A percentile compares a stretch with the other conserved stretches of the same genome.
Evolutionary conservation across 2,329 filamentous ascomycete species (phyloP).

Genomic region (Trichoderma oligosporum): DNA sequence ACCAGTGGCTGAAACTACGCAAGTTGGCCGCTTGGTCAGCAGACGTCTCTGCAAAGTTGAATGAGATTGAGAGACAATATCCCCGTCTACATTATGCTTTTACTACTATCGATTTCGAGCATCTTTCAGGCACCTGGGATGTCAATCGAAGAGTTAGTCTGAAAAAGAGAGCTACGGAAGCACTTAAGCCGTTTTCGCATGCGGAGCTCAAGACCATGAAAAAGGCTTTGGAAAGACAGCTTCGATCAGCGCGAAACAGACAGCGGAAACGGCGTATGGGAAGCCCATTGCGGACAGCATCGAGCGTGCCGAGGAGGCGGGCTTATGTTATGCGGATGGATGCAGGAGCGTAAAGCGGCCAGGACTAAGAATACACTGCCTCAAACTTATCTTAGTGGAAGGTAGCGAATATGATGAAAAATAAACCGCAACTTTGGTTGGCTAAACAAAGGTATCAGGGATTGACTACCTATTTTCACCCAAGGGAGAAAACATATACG

Average conservation of each 20-base stretch:
- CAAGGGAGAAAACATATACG: background rate
- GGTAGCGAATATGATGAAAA: too few relatives aligned
- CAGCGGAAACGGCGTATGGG: background rate
- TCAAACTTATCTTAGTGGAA: too few relatives aligned
- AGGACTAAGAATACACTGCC: background rate
- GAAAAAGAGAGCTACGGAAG: conserved; percentile 29
- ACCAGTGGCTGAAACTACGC: conserved; percentile 49
- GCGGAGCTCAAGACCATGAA: conserved; percentile 29
- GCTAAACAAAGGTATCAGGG: too few relatives aligned
- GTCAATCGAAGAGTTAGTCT: conserved; percentile 27
- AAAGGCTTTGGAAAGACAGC: conserved; percentile 23
- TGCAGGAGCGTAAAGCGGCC: background rate
- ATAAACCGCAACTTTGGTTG: too few relatives aligned
- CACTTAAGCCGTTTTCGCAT: conserved; percentile 31
- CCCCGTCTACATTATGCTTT: conserved; percentile 42
- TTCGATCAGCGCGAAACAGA: conserved; percentile 2
- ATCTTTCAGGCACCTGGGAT: conserved; percentile 28
- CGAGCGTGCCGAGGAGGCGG: background rate
- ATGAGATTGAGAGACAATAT: conserved; percentile 38
- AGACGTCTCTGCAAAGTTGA: conserved; percentile 40
- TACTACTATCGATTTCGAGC: conserved; percentile 31
- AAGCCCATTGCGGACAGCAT: background rate
- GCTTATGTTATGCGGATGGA: background rate
- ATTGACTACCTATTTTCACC: too few relatives aligned
- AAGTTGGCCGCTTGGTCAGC: conserved; percentile 47